phyloP scores from a whole-genome alignment of 805 yeast species.

The Kodamaea leandrae region DNA sequence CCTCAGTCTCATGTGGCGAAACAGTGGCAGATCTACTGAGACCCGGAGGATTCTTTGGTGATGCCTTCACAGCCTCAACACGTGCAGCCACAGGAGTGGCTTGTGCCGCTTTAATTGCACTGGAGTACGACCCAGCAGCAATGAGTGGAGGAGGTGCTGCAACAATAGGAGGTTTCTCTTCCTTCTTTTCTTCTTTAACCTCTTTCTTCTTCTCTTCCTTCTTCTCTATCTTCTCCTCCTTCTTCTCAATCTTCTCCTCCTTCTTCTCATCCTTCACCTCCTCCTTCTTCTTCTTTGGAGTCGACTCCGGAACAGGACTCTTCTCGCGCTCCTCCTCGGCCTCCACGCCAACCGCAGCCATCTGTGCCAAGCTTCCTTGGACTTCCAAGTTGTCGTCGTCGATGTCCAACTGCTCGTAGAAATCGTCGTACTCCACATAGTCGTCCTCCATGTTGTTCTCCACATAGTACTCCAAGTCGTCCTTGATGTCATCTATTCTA shows the following conservation, averaged over 20 bases:
- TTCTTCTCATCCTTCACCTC: background rate
- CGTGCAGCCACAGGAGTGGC: constrained; percentile 15
- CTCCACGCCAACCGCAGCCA: constrained; percentile 17
- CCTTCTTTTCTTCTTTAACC: background rate
- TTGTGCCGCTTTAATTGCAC: constrained; percentile 23
- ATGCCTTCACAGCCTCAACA: constrained; percentile 12
- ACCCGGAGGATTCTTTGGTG: constrained; percentile 8
- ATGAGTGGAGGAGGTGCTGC: constrained; percentile 24
- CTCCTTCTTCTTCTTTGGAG: constrained; percentile 15
- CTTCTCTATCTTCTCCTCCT: background rate
- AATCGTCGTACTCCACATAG: constrained; percentile 88
- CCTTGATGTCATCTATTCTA: constrained; percentile 70
- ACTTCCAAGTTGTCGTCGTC: constrained; percentile 41
- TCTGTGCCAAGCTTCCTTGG: constrained; percentile 24
- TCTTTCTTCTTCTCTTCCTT: background rate
- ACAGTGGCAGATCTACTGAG: constrained; percentile 10
- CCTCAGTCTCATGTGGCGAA: constrained; percentile 8
- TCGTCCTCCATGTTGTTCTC: constrained; percentile 92
- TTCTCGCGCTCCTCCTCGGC: constrained; percentile 10
- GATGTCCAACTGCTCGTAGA: constrained; percentile 82
- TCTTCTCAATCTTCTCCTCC: background rate
- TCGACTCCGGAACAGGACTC: constrained; percentile 2
- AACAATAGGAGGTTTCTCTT: constrained; percentile 9
- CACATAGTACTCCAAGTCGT: constrained; percentile 88
- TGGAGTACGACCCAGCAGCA: constrained; percentile 22